A percentile compares a stretch with the other conserved stretches of the same genome.
These are phyloP conservation scores for Myxozyma kluyveri DNA, from an alignment of 805 yeast genomes.

Conservation along the genomic window DNA sequence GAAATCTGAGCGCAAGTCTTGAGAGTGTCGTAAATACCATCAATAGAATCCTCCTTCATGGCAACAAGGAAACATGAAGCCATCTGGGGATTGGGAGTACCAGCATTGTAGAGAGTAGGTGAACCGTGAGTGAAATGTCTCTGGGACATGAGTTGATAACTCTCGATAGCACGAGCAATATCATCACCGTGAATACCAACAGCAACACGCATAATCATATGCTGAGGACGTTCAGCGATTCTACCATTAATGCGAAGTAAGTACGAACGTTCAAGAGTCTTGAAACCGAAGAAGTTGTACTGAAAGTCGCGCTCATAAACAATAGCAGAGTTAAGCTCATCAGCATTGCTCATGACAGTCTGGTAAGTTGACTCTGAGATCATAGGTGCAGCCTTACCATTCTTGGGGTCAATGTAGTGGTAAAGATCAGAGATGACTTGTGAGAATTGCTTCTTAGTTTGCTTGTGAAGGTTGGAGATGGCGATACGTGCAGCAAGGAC, in stretches of 20 bases:
- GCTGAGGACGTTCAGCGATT: conserved; percentile 91
- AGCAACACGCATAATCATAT: conserved; percentile 83
- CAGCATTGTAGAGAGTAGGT: conserved; percentile 92
- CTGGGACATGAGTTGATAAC: conserved; percentile 82
- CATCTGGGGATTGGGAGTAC: conserved; percentile 78
- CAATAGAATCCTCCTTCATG: conserved; percentile 92
- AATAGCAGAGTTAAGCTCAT: conserved; percentile 68
- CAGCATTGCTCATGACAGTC: conserved; percentile 61
- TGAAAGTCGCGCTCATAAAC: conserved; percentile 74
- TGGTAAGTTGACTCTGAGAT: conserved; percentile 64
- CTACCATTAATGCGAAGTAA: conserved; percentile 60
- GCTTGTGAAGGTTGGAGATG: conserved; percentile 89
- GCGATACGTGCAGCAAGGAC: conserved; percentile 86
- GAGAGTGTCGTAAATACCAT: conserved; percentile 87
- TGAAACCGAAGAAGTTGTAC: conserved; percentile 83
- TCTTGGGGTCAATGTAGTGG: conserved; percentile 77
- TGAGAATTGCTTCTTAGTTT: conserved; percentile 82
- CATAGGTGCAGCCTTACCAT: conserved; percentile 65
- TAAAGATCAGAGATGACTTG: conserved; percentile 71
- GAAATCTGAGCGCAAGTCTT: conserved; percentile 87
- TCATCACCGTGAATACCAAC: conserved; percentile 81
- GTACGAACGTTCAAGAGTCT: conserved; percentile 87
- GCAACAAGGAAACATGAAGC: conserved; percentile 91
- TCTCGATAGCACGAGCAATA: conserved; percentile 65
- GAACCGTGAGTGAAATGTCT: conserved; percentile 91